A percentile compares a stretch with the other conserved stretches of the same genome.
phyloP scores from a whole-genome alignment of 2,329 filamentous ascomycete species.

The Diplodia seriata region DNA sequence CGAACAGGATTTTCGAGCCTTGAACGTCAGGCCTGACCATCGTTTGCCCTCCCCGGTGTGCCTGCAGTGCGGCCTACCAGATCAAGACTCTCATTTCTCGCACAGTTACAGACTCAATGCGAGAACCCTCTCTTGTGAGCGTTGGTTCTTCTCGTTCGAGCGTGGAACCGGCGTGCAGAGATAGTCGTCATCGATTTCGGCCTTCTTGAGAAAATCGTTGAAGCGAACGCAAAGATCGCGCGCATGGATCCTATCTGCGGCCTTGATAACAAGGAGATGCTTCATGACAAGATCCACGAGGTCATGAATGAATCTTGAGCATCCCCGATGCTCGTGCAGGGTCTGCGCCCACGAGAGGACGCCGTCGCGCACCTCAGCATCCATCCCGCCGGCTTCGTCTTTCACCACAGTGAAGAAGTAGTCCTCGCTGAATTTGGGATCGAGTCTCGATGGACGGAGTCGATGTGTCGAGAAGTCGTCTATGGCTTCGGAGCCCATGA shows the following conservation, averaged over 20 bases:
- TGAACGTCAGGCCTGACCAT: too few species aligned
- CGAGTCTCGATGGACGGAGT: neutral
- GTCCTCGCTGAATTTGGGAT: neutral
- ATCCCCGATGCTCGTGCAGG: neutral
- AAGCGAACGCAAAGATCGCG: neutral
- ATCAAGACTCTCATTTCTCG: too few species aligned
- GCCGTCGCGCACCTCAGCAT: neutral
- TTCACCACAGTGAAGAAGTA: neutral
- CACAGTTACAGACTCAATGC: too few species aligned
- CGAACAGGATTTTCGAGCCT: too few species aligned
- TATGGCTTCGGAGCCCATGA: conserved; percentile 34
- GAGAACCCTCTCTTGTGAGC: too few species aligned
- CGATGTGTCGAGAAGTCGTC: conserved; percentile 28
- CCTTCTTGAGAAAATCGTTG: neutral
- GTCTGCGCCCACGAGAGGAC: neutral
- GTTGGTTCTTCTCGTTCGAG: too few species aligned
- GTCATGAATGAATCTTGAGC: conserved; percentile 5
- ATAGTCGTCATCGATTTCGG: neutral
- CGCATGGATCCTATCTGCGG: neutral
- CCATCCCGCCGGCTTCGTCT: neutral
- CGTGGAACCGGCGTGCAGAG: neutral
- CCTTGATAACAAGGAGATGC: neutral
- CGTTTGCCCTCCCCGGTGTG: too few species aligned
- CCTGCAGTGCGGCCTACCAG: too few species aligned
- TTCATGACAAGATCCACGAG: conserved; percentile 9